phyloP scores from a whole-genome alignment of 1,139 yeast genomes.

The Geotrichum siamense region DNA sequence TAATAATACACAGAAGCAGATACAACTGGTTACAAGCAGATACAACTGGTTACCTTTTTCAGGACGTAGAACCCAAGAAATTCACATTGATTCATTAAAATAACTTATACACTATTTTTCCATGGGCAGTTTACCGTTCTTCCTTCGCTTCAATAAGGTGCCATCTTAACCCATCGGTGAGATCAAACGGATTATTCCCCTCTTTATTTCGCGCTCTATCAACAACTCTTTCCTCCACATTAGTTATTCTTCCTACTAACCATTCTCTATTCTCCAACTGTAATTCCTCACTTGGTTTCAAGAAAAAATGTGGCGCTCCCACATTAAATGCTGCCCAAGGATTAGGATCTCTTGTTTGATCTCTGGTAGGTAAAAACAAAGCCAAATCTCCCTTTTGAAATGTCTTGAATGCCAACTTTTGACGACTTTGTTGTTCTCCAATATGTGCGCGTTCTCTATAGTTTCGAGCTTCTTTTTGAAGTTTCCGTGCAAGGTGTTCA shows the following conservation, averaged over 20 bases:
- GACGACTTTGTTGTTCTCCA: slow-evolving; percentile 37
- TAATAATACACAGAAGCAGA: too few species aligned
- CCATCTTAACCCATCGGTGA: slow-evolving; percentile 42
- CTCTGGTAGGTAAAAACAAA: slow-evolving; percentile 72
- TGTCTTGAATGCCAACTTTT: slow-evolving; percentile 53
- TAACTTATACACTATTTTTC: too few species aligned
- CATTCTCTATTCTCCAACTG: slow-evolving; percentile 48
- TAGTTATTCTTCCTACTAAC: slow-evolving; percentile 58
- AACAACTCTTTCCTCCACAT: slow-evolving; percentile 42
- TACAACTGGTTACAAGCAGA: too few species aligned
- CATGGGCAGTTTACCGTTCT: slow-evolving; percentile 22
- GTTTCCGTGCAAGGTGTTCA: slow-evolving; percentile 81
- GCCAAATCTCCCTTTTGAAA: slow-evolving; percentile 71
- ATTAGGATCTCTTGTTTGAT: slow-evolving; percentile 39
- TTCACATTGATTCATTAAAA: too few species aligned
- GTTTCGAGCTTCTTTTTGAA: slow-evolving; percentile 65
- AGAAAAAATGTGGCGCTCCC: slow-evolving; percentile 70
- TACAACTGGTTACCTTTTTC: too few species aligned
- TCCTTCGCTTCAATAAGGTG: slow-evolving; percentile 31
- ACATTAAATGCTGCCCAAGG: slow-evolving; percentile 87
- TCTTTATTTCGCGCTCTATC: slow-evolving; percentile 22
- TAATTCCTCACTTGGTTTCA: slow-evolving; percentile 39
- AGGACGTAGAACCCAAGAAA: too few species aligned
- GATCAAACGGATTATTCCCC: slow-evolving; percentile 43
- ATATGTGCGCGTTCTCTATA: slow-evolving; percentile 38